Percentiles rank a stretch among this genome's conserved stretches.
Conservation (phyloP, 2,329 filamentous ascomycete species). For the Alternaria longipes region DNA sequence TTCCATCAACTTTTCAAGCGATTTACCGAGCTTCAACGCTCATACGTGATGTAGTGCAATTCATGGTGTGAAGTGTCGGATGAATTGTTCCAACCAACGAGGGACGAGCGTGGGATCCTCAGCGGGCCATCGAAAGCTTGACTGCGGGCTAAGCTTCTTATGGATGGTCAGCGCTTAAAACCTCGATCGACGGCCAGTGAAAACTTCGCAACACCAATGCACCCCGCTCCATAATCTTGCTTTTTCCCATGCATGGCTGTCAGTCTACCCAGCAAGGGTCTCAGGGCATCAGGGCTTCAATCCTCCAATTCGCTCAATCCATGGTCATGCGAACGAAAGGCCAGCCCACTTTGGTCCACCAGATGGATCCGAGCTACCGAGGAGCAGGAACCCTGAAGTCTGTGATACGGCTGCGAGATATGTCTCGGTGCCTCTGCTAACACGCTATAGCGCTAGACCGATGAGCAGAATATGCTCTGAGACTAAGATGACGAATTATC, state of each 20-base stretch:
- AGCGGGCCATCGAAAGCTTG: slow-evolving; percentile 33
- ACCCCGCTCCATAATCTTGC: slow-evolving; percentile 34
- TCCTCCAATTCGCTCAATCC: slow-evolving; percentile 40
- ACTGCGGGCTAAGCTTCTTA: slow-evolving; percentile 13
- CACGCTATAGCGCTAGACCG: slow-evolving; percentile 8
- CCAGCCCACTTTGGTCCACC: slow-evolving; percentile 26
- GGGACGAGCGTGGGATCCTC: slow-evolving; percentile 9
- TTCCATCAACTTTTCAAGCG: slow-evolving; percentile 4
- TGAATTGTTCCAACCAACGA: slow-evolving; percentile 28
- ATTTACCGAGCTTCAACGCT: slow-evolving; percentile 17
- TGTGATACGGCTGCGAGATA: slow-evolving; percentile 38
- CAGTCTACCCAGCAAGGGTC: slow-evolving; percentile 29
- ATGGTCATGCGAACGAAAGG: slow-evolving; percentile 49
- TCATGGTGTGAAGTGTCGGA: slow-evolving; percentile 13
- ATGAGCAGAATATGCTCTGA: slow-evolving; percentile 13
- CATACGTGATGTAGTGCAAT: slow-evolving; percentile 6
- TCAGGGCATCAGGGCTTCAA: slow-evolving; percentile 17
- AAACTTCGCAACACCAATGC: slow-evolving; percentile 26
- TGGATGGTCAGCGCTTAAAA: slow-evolving; percentile 31
- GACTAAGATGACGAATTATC: slow-evolving; percentile 16
- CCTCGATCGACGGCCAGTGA: slow-evolving; percentile 27
- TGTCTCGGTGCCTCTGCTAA: slow-evolving; percentile 23
- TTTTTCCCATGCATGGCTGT: slow-evolving; percentile 44
- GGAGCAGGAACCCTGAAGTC: slow-evolving; percentile 25
- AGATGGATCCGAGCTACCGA: slow-evolving; percentile 20